Percentiles rank a stretch among this genome's conserved stretches.
Evolutionary conservation across 495 filamentous ascomycete genomes (phyloP).

Genomic region (Penicillium lividum): DNA sequence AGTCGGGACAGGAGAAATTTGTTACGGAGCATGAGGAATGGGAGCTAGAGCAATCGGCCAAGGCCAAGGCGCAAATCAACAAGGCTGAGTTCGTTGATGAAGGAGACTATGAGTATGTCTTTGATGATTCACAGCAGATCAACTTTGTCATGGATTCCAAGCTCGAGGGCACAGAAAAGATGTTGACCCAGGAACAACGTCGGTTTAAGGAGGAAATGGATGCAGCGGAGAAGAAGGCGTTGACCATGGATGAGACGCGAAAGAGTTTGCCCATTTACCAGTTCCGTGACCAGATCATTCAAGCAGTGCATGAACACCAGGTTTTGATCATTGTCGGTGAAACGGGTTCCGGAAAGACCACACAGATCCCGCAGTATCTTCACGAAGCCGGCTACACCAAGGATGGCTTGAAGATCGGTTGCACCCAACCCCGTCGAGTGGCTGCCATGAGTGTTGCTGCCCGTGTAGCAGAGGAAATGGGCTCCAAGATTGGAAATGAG

Average conservation of each 20-base stretch:
- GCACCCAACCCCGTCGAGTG: constrained; percentile 86
- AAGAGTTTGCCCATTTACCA: constrained; percentile 90
- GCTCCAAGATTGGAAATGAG: constrained; percentile 85
- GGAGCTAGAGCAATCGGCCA: constrained; percentile 88
- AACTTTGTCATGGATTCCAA: constrained; percentile 79
- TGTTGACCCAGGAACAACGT: constrained; percentile 74
- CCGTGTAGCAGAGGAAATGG: constrained; percentile 93
- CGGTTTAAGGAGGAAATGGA: constrained; percentile 77
- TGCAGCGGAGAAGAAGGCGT: constrained; percentile 81
- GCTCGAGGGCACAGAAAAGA: constrained; percentile 65
- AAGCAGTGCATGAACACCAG: constrained; percentile 75
- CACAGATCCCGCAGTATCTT: constrained; percentile 85
- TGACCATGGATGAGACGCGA: constrained; percentile 85
- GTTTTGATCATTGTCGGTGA: constrained; percentile 79
- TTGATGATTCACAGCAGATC: constrained; percentile 87
- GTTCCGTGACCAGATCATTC: constrained; percentile 74
- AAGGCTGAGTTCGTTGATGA: constrained; percentile 74
- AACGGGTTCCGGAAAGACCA: constrained; percentile 87
- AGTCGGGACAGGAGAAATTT: constrained; percentile 84
- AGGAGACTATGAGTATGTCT: constrained; percentile 91
- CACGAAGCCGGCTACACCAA: constrained; percentile 86
- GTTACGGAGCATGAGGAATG: constrained; percentile 95
- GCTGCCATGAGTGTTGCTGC: constrained; percentile 95
- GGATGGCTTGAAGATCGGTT: constrained; percentile 58
- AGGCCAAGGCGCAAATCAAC: constrained; percentile 85